Evolutionary conservation across 2,329 filamentous ascomycete species (phyloP).

Genomic region (Graphium sp.): DNA sequence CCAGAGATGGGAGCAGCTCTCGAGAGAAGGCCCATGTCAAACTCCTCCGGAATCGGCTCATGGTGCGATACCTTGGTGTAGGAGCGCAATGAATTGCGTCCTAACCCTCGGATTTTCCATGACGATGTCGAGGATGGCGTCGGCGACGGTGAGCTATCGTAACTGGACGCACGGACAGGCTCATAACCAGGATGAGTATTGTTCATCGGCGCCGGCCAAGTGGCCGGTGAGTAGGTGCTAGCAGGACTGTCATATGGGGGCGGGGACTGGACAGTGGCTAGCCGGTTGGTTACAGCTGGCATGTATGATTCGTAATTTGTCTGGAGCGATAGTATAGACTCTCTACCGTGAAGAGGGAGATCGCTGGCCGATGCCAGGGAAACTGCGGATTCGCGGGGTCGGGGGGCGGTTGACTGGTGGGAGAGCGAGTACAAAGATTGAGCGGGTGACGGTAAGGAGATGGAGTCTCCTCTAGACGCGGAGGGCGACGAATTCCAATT

Average conservation of each 20-base stretch:
- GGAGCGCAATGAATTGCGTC: too few species aligned
- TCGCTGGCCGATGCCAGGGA: conserved; percentile 3
- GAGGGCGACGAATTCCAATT: background rate
- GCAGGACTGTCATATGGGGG: too few species aligned
- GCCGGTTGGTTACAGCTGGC: too few species aligned
- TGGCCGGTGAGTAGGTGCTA: too few species aligned
- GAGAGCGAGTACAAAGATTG: background rate
- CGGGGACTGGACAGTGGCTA: too few species aligned
- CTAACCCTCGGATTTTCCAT: too few species aligned
- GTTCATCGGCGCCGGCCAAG: too few species aligned
- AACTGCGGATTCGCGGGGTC: background rate
- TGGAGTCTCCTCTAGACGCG: background rate
- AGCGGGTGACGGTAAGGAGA: background rate
- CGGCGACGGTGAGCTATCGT: too few species aligned
- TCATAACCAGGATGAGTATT: too few species aligned
- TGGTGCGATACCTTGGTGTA: too few species aligned
- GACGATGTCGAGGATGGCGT: too few species aligned
- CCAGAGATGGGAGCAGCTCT: conserved; percentile 22
- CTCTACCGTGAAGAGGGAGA: conserved; percentile 12
- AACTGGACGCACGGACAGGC: too few species aligned
- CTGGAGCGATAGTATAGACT: conserved; percentile 21
- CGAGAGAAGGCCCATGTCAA: conserved; percentile 23
- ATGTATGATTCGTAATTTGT: conserved; percentile 14
- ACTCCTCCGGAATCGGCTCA: conserved; percentile 17
- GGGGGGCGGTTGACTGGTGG: background rate